Conservation (phyloP, 2,329 filamentous ascomycete genomes). For the Aspergillus sojae region DNA sequence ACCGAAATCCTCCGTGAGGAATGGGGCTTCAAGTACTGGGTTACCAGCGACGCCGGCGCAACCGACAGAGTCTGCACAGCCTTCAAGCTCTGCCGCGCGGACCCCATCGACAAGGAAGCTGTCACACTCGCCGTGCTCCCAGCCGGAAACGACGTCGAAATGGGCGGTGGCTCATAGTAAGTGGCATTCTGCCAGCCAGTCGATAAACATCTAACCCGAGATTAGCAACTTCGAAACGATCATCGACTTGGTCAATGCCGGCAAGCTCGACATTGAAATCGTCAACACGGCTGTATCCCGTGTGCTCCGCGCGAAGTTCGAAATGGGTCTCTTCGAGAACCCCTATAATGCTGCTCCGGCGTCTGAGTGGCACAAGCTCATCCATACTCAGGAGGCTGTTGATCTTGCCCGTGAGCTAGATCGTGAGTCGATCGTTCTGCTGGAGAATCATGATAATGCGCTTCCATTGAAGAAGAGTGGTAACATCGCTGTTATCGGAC, state of each 20-base stretch:
- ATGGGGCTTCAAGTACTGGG: conserved; percentile 73
- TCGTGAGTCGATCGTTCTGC: conserved; percentile 63
- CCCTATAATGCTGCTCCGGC: conserved; percentile 64
- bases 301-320: conserved; percentile 69
- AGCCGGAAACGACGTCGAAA: conserved; percentile 72
- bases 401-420: conserved; percentile 65
- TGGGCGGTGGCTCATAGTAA: conserved; percentile 71
- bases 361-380: conserved; percentile 58
- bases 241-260: conserved; percentile 63
- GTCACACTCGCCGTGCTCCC: conserved; percentile 66
- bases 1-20: conserved; percentile 70
- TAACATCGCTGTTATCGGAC: conserved; percentile 73
- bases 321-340: conserved; percentile 70
- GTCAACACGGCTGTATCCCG: conserved; percentile 70
- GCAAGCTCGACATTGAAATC: conserved; percentile 60
- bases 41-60: conserved; percentile 68
- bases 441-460: conserved; percentile 59
- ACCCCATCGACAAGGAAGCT: conserved; percentile 65
- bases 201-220: conserved; percentile 6
- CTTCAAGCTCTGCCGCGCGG: conserved; percentile 65
- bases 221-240: conserved; percentile 65
- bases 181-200: conserved; percentile 4
- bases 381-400: conserved; percentile 64
- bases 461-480: conserved; percentile 64
- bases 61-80: conserved; percentile 67